Base-by-base conservation (phyloP, 108 stramenopile species). In the Craspedostauros australis region DNA sequence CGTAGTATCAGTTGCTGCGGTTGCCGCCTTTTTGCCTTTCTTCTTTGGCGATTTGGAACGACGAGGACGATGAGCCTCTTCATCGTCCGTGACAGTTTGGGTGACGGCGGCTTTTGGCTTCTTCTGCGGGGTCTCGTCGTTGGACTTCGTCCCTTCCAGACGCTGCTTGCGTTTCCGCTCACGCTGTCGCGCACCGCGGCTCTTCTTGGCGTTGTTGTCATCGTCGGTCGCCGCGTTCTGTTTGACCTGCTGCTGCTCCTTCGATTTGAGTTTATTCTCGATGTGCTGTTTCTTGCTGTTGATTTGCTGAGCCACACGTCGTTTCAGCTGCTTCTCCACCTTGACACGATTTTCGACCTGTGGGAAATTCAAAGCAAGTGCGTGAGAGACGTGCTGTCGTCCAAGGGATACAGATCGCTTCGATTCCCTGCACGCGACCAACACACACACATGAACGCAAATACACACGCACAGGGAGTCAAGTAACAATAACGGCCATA, bases 311-410 rank as follows among this genome's bases (percentile, higher is more conserved):
- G 86, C 76, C 12, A 76, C 68, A 21, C 77, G 68, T 36, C 80
- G 68, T 39, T 88, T 82, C 28, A 72, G 70, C 47, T 88, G 91
- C 29, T 87, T 66, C 62, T 73, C 75, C n/a, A 84, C 91, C 61
- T 93, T 93, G 14, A 72, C 73, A 52, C 76, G 79, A 59, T 93
- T 89, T 48, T 93, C 91, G 16, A 89, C 80, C 75, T 74, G 21
- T 15, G 8, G 19, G 3, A 44, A 5, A 16, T 36, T 4, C 14
- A 47, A 34, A 6, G 3, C 14, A 47, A 32, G 4, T 23, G 16
- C 31, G 4, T 30, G 55, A 24, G 12, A 42, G 12, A 29, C 9
- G n/a, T n/a, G n/a, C n/a, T n/a, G n/a, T n/a, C 3, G 39, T 23
- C 15, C 24, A 50, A 50, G 9, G 29, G 15, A 15, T 26, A 52